These are phyloP conservation scores for Auriscalpium orientale DNA, from an alignment of 768 basidiomycete species.

Conservation along the genomic window DNA sequence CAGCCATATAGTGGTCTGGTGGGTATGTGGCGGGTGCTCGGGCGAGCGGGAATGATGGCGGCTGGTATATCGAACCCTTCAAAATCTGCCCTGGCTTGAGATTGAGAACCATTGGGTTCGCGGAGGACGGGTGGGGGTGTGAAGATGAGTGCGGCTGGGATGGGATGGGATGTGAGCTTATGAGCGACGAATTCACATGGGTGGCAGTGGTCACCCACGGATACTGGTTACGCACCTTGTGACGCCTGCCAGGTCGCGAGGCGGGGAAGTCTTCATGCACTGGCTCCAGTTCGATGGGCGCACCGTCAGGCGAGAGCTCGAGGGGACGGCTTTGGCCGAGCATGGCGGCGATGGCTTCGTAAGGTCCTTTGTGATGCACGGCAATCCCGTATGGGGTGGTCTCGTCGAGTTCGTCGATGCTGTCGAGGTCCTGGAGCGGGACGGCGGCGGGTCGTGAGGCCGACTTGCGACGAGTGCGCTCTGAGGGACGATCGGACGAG, in stretches of 20 bases:
- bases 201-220: background rate
- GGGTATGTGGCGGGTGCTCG: constrained; percentile 4
- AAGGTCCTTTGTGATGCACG: constrained; percentile 69
- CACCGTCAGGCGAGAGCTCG: background rate
- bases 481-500: background rate
- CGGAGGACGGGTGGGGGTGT: background rate
- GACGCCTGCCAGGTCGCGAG: background rate
- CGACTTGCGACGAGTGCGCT: constrained; percentile 18
- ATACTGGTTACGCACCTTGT: constrained; percentile 1
- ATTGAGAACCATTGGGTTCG: constrained; percentile 18
- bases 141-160: background rate
- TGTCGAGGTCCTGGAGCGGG: constrained; percentile 40
- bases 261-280: constrained; percentile 1
- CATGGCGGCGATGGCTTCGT: constrained; percentile 44
- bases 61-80: constrained; percentile 14
- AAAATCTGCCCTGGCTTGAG: constrained; percentile 27
- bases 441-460: constrained; percentile 14
- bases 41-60: constrained; percentile 7
- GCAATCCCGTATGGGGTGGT: constrained; percentile 57
- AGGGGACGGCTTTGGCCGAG: constrained; percentile 1
- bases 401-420: constrained; percentile 74
- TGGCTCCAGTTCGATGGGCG: constrained; percentile 7
- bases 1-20: constrained; percentile 1
- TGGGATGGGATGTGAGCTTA: constrained; percentile 1
- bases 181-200: too few species aligned